phyloP scores from a whole-genome alignment of 129 eudicot genomes.

The Flaveria bidentis region DNA sequence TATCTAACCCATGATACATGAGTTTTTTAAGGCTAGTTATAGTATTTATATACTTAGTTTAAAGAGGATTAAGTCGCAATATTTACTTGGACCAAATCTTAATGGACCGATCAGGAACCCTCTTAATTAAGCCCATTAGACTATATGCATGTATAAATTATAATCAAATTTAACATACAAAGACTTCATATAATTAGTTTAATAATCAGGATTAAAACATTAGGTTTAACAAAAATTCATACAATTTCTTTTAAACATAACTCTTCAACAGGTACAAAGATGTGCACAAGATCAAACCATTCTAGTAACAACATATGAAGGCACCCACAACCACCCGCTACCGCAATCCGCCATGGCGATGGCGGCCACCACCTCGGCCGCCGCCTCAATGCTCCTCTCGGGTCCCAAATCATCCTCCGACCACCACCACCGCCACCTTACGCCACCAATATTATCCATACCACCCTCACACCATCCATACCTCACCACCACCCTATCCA shows the following conservation, averaged over 20 bases:
- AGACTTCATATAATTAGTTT: too few relatives aligned
- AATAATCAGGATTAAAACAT: too few relatives aligned
- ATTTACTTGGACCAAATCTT: too few relatives aligned
- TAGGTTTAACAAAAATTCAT: too few relatives aligned
- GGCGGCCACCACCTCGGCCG: conserved; percentile 70
- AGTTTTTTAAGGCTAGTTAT: too few relatives aligned
- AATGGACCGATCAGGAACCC: too few relatives aligned
- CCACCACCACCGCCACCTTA: conserved; percentile 22
- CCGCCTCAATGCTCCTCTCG: conserved; percentile 55
- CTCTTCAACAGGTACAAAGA: conserved; percentile 50
- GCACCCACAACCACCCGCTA: conserved; percentile 61
- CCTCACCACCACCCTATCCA: conserved; percentile 53
- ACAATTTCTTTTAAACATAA: not conserved
- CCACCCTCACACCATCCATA: conserved; percentile 39
- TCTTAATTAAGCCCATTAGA: too few relatives aligned
- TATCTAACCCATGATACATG: too few relatives aligned
- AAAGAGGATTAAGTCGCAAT: too few relatives aligned
- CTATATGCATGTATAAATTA: too few relatives aligned
- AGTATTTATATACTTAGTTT: too few relatives aligned
- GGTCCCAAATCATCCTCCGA: conserved; percentile 51
- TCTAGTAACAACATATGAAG: conserved; percentile 64
- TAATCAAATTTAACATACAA: too few relatives aligned
- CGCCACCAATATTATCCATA: conserved; percentile 26
- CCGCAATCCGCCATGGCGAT: conserved; percentile 59
- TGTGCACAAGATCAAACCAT: conserved; percentile 54